Percentiles rank a stretch among this genome's conserved stretches.
Evolutionary conservation across 73 alveolate genomes (phyloP).

Genomic region (Loxodes magnus): DNA sequence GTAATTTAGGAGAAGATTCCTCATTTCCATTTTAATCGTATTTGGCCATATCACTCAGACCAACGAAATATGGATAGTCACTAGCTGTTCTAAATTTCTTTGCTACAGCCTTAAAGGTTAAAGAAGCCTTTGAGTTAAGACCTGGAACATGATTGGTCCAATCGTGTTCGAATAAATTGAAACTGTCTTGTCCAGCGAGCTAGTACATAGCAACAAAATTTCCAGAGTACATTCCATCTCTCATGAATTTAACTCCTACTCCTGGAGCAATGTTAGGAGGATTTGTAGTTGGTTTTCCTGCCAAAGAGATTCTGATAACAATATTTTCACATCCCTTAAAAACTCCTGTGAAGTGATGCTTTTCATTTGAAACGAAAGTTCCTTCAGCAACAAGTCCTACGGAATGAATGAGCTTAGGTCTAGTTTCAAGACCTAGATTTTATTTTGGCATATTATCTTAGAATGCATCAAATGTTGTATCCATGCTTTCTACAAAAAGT

Average conservation of each 20-base stretch:
- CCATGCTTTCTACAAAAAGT: slow-evolving; percentile 11
- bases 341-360: slow-evolving; percentile 15
- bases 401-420: slow-evolving; percentile 19
- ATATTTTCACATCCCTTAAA: slow-evolving; percentile 22
- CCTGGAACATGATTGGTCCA: slow-evolving; percentile 15
- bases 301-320: slow-evolving; percentile 16
- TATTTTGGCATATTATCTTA: slow-evolving; percentile 9
- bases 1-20: slow-evolving; percentile 2
- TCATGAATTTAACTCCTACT: slow-evolving; percentile 15
- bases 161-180: slow-evolving; percentile 19
- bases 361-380: slow-evolving; percentile 12
- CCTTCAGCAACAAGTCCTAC: slow-evolving; percentile 16
- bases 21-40: slow-evolving; percentile 7
- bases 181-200: slow-evolving; percentile 4
- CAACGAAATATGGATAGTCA: slow-evolving; percentile 3
- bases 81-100: slow-evolving; percentile 15
- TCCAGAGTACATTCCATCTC: slow-evolving; percentile 18
- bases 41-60: slow-evolving; percentile 15
- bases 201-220: slow-evolving; percentile 11
- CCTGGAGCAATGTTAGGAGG: slow-evolving; percentile 26
- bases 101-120: background rate
- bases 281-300: slow-evolving; percentile 1
- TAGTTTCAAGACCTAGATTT: too few relatives aligned
- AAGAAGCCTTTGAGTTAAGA: background rate
- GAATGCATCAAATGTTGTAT: slow-evolving; percentile 6